Base-by-base conservation (phyloP, 2,329 filamentous ascomycete genomes). In the Sphaerulina vaccinii region DNA sequence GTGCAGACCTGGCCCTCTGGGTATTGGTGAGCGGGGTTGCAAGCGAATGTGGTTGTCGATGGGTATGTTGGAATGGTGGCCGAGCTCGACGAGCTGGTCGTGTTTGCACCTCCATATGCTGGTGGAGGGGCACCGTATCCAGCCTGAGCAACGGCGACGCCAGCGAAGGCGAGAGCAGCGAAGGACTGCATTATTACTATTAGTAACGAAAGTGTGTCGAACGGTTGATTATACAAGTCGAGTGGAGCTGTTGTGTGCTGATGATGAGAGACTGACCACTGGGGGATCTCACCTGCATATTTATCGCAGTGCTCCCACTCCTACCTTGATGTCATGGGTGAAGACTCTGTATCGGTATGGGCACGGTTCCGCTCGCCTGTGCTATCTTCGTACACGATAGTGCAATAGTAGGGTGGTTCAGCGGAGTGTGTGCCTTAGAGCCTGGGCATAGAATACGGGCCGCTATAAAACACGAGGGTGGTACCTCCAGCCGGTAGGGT, bases 261-360 rank as follows among this genome's bases (percentile, higher is more conserved):
- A 49, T 53, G 51, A 45, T 49, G 45, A 36, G 13, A 15, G 22
- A 23, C 21, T 5, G 11, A 13, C 15, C 32, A 27, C 27, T 36
- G 39, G 21, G 44, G 43, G 45, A 18, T 39, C 33, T 33, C 39
- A 27, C 23, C 27, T 43, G 35, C 19, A 39, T 53, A 53, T 53
- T 49, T 53, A 53, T 49, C 51, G 38, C 51, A 42, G 38, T 32
- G 37, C 36, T 38, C 23, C 21, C 27, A 18, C n/a, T 24, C 24
- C 45, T 15, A 29, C 39, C 24, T 42, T 49, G 39, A 53, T 53
- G 51, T 49, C 51, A 53, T 53, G 45, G 51, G 24, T 43, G 51
- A 8, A 39, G 45, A 33, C 24, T 16, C 27, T 44, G 29, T 33
- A 29, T 24, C 15, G 32, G 36, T 47, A 40, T 22, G 45, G 37